phyloP scores from a whole-genome alignment of 768 basidiomycete genomes.

The Tulasnella calospora region DNA sequence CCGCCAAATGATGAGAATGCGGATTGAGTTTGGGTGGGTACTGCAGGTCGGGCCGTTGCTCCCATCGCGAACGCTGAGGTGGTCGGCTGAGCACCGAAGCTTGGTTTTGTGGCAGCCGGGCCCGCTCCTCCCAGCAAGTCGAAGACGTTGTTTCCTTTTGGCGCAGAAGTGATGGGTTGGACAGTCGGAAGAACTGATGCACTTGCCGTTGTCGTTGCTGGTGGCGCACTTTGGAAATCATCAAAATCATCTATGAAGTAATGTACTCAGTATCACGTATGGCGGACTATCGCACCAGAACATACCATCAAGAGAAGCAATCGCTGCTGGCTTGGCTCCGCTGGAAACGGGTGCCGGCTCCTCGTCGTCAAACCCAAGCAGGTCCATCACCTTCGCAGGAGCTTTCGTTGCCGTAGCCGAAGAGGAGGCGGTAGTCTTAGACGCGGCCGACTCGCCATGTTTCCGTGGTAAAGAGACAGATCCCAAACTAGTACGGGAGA shows the following conservation, averaged over 20 bases:
- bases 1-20: slow-evolving; percentile 9
- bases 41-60: neutral
- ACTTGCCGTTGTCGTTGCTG: slow-evolving; percentile 33
- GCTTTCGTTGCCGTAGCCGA: slow-evolving; percentile 25
- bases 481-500: slow-evolving; percentile 34
- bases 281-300: neutral
- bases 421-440: neutral
- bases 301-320: slow-evolving; percentile 31
- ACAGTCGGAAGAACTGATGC: slow-evolving; percentile 5
- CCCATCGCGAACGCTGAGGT: slow-evolving; percentile 18
- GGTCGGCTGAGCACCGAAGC: neutral
- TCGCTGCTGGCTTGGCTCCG: neutral
- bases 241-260: slow-evolving; percentile 67
- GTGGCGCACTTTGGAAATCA: slow-evolving; percentile 75
- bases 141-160: slow-evolving; percentile 38
- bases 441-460: slow-evolving; percentile 34
- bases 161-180: slow-evolving; percentile 26
- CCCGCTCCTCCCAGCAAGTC: slow-evolving; percentile 29
- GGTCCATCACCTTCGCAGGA: slow-evolving; percentile 31
- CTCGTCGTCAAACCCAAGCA: slow-evolving; percentile 59
- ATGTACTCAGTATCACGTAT: slow-evolving; percentile 40
- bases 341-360: slow-evolving; percentile 36
- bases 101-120: neutral
- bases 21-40: slow-evolving; percentile 14
- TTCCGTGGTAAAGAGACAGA: slow-evolving; percentile 39